Percentiles rank a stretch among this genome's conserved stretches.
Evolutionary conservation across 805 yeast genomes (phyloP).

Genomic region (Metschnikowia cerradonensis): DNA sequence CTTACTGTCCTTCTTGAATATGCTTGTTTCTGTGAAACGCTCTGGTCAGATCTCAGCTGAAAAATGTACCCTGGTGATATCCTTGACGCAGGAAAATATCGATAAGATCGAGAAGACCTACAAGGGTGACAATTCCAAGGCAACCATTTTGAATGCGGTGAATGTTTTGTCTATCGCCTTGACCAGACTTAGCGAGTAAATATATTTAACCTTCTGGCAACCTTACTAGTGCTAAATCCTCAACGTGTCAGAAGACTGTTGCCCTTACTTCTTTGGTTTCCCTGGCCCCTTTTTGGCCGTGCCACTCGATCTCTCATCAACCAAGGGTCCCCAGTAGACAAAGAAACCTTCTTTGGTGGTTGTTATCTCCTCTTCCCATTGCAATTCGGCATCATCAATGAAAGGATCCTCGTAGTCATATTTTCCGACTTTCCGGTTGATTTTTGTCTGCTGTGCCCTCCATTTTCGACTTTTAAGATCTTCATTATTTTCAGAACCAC

Average conservation of each 20-base stretch:
- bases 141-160: conserved; percentile 27
- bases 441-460: conserved; percentile 40
- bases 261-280: conserved; percentile 23
- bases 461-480: conserved; percentile 43
- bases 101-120: conserved; percentile 18
- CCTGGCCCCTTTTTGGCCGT: conserved; percentile 23
- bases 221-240: not conserved
- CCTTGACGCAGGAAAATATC: conserved; percentile 15
- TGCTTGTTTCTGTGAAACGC: conserved; percentile 36
- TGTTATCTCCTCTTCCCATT: conserved; percentile 90
- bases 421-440: conserved; percentile 78
- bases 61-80: conserved; percentile 14
- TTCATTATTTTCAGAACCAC: conserved; percentile 43
- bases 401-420: conserved; percentile 93
- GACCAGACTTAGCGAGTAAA: conserved; percentile 25
- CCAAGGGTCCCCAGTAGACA: conserved; percentile 88
- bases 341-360: conserved; percentile 94
- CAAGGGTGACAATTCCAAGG: conserved; percentile 15
- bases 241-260: too few species aligned
- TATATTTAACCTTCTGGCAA: not conserved
- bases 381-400: conserved; percentile 89
- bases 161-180: conserved; percentile 33
- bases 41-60: conserved; percentile 18
- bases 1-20: conserved; percentile 54
- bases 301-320: conserved; percentile 42